Evolutionary conservation across 164 flowering plant genomes (phyloP).

Genomic region (Aristolochia contorta): DNA sequence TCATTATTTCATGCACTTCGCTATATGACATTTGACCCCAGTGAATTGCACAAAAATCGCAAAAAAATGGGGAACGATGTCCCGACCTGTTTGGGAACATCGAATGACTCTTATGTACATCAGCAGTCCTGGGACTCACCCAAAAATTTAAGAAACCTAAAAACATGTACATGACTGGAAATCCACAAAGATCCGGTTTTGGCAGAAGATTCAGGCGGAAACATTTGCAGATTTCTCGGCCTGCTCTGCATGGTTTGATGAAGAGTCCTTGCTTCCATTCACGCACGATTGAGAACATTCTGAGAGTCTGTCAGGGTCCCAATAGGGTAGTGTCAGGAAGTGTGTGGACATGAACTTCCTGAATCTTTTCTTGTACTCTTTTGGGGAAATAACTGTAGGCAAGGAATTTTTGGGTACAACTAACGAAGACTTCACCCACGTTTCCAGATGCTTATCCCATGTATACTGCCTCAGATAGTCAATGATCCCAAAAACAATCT

Average conservation of each 20-base stretch:
- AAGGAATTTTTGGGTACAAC: slow-evolving; percentile 61
- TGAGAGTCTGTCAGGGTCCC: slow-evolving; percentile 35
- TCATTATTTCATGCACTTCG: slow-evolving; percentile 8
- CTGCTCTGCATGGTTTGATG: slow-evolving; percentile 6
- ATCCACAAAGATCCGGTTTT: background rate
- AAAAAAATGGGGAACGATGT: slow-evolving; percentile 12
- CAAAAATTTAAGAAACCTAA: background rate
- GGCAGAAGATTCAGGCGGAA: background rate
- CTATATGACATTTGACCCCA: slow-evolving; percentile 16
- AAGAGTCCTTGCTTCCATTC: slow-evolving; percentile 13
- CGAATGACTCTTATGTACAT: slow-evolving; percentile 10
- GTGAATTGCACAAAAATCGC: slow-evolving; percentile 29
- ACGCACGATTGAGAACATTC: slow-evolving; percentile 29
- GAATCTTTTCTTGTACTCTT: slow-evolving; percentile 83
- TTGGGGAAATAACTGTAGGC: slow-evolving; percentile 85
- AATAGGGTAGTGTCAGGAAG: slow-evolving; percentile 68
- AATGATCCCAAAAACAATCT: slow-evolving; percentile 86
- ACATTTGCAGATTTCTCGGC: slow-evolving; percentile 11
- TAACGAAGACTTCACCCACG: slow-evolving; percentile 82
- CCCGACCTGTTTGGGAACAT: background rate
- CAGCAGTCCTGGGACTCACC: no score
- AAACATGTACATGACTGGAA: background rate
- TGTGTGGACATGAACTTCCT: slow-evolving; percentile 73
- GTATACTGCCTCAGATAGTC: slow-evolving; percentile 94
- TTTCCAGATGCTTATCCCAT: slow-evolving; percentile 93